Base-by-base conservation (phyloP, 129 eudicot species). In the Flaveria trinervia region DNA sequence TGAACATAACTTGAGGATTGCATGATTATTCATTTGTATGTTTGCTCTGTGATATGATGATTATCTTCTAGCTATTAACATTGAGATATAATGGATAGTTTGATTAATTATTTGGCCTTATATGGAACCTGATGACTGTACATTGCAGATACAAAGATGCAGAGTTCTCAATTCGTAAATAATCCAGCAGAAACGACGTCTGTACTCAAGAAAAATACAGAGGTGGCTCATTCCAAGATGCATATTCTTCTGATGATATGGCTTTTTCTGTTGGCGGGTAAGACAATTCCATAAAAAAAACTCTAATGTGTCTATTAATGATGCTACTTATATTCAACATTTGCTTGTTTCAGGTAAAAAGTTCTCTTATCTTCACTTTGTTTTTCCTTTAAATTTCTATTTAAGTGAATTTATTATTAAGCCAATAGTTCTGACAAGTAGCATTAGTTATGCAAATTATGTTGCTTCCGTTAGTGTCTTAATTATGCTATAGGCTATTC, bases 141-240 rank as follows among this genome's bases (percentile, higher is more conserved):
- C 73, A 75, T 88, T 90, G 98, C 98, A 93, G 98, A 88, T 85
- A 77, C 81, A 84, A 84, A 79, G 88, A 59, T 82, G 88, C 91
- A 81, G 87, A 87, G 69, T 68, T 64, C 90, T 77, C 84, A 83
- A 73, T 65, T 84, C 70, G 20, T 66, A 43, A 82, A 68, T 43
- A 71, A 28, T 80, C 71, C 79, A 60, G 84, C 72, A 75, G 88
- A 84, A 76, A 85, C 79, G 51, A 45, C 81, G 52, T 49, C 75
- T 18, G 30, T 20, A 54, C 57, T 72, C 61, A 64, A 83, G 78
- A 75, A 80, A 75, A 74, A 65, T 73, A 75, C 20, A 5, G 85
- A 78, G 71, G 64, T 74, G 84, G 76, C 65, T 68, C 86, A 62
- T 71, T 76, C 33, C 83, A 82, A 76, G 84, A 72, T 60, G 71